These are phyloP conservation scores for Quercus cerris DNA, from an alignment of 306 rosid genomes.

Conservation along the genomic window DNA sequence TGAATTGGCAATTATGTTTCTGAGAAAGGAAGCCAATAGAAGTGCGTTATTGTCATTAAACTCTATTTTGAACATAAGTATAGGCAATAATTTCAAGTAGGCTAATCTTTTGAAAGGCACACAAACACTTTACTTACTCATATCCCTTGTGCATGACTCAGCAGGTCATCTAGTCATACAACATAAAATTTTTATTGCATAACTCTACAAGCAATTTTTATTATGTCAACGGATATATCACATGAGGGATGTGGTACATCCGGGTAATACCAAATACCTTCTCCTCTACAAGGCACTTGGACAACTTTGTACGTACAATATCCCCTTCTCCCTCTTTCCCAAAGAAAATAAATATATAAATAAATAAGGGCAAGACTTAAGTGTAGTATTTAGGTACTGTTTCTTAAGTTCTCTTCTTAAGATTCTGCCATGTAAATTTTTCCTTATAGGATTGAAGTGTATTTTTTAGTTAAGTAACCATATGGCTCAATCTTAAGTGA, in stretches of 20 bases:
- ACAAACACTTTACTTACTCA: neutral
- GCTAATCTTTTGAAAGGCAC: neutral
- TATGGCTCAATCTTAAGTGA: too few species aligned
- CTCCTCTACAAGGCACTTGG: neutral
- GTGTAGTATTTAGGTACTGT: too few species aligned
- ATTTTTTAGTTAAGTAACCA: too few species aligned
- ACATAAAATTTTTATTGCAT: neutral
- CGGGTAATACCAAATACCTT: too few species aligned
- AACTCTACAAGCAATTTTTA: neutral
- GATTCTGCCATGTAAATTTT: too few species aligned
- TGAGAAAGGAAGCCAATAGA: too few species aligned
- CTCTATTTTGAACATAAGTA: neutral
- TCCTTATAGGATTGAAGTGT: too few species aligned
- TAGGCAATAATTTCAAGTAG: neutral
- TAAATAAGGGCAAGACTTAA: neutral
- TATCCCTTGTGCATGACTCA: neutral
- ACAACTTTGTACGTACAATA: neutral
- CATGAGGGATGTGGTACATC: too few species aligned
- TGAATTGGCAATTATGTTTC: too few species aligned
- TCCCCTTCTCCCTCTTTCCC: too few species aligned
- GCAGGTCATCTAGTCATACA: neutral
- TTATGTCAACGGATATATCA: too few species aligned
- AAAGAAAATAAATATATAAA: neutral
- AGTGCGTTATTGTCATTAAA: too few species aligned
- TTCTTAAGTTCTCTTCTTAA: fast-evolving